A percentile compares a stretch with the other conserved stretches of the same genome.
phyloP scores from a whole-genome alignment of 192 early-diverging fungal species.

The Radiomyces spectabilis region DNA sequence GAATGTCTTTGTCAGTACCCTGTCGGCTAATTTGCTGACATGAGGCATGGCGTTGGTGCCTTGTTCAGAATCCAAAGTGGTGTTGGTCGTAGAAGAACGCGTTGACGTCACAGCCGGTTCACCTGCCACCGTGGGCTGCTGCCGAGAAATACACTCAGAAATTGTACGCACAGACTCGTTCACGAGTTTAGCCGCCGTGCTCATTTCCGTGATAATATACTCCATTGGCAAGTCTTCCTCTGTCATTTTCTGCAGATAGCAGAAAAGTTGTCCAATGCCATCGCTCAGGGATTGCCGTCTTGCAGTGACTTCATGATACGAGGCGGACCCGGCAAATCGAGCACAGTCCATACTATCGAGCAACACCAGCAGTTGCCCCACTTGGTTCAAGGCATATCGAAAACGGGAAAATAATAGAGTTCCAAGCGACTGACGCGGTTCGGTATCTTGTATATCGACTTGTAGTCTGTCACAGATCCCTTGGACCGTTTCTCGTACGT shows the following conservation, averaged over 20 bases:
- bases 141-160: no score
- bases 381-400: slow-evolving; percentile 9
- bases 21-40: no score
- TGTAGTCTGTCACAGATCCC: slow-evolving; percentile 4
- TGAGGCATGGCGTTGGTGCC: no score
- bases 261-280: slow-evolving; percentile 6
- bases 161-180: no score
- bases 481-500: slow-evolving; percentile 18
- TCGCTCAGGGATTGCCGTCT: background rate
- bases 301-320: background rate
- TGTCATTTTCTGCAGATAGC: slow-evolving; percentile 8
- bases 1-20: no score
- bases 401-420: slow-evolving; percentile 10
- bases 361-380: background rate
- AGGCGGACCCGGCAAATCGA: background rate
- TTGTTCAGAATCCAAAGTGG: no score
- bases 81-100: no score
- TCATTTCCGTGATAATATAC: no score
- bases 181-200: no score
- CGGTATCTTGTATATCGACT: background rate
- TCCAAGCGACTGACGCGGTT: background rate
- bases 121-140: no score
- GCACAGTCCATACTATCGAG: slow-evolving; percentile 13
- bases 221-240: no score
- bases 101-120: no score